Evolutionary conservation across 2,329 filamentous ascomycete species (phyloP).

Genomic region (Trichoderma breve): DNA sequence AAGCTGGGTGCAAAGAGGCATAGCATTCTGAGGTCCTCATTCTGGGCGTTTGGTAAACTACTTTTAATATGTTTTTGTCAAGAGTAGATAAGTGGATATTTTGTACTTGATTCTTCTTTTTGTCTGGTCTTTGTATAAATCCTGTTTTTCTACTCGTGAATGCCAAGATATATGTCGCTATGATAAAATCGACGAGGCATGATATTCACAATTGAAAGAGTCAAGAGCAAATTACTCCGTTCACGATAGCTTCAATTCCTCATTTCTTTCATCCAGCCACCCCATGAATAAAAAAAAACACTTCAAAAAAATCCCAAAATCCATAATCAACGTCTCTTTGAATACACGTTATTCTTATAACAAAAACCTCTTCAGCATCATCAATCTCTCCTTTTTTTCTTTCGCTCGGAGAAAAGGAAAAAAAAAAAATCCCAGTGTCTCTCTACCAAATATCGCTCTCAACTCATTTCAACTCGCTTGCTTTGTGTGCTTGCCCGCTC

Average conservation of each 20-base stretch:
- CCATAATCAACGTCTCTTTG: not conserved
- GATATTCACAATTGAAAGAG: not conserved
- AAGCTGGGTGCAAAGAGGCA: not conserved
- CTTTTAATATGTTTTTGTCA: slow-evolving; percentile 13
- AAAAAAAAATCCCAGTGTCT: not conserved
- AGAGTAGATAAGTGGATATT: not conserved
- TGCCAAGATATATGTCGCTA: not conserved
- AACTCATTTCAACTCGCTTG: not conserved
- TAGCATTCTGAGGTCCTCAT: slow-evolving; percentile 12
- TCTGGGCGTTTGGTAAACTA: slow-evolving; percentile 17
- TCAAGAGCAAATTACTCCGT: not conserved
- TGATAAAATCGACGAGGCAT: not conserved
- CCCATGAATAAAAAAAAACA: not conserved
- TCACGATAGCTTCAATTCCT: not conserved
- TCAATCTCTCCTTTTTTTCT: not conserved
- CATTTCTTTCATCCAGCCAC: not conserved
- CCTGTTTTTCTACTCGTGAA: not conserved
- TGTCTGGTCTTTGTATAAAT: not conserved
- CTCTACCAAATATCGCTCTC: not conserved
- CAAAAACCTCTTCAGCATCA: not conserved
- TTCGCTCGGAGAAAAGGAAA: not conserved
- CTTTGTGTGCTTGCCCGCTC: not conserved
- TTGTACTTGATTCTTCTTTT: not conserved
- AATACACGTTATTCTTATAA: not conserved
- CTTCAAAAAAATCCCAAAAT: not conserved